Evolutionary conservation across 208 protist genomes (phyloP).

Genomic region (Acanthamoeba castellanii): DNA sequence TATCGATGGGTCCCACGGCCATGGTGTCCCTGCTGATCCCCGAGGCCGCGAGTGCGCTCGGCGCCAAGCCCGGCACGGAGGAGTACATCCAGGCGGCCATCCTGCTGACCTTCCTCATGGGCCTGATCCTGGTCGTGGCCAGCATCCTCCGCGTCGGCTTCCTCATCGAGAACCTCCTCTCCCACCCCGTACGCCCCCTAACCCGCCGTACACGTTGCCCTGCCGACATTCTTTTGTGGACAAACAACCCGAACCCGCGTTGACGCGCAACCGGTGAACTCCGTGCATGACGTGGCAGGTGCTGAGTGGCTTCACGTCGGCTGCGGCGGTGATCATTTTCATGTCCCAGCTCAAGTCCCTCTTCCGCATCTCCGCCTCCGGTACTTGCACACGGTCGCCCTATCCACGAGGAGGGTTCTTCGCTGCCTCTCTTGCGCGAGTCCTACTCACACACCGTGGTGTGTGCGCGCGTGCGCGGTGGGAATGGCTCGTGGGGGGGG

Average conservation of each 20-base stretch:
- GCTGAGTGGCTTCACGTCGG: slow-evolving; percentile 47
- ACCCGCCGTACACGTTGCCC: neutral
- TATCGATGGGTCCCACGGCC: neutral
- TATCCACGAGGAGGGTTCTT: no score
- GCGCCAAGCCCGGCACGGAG: neutral
- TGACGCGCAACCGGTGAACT: no score
- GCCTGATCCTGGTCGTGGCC: neutral
- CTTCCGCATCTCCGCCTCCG: neutral
- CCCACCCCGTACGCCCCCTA: slow-evolving; percentile 1
- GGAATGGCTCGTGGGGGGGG: no score
- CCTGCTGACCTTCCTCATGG: neutral
- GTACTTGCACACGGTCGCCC: no score
- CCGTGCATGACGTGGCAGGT: neutral
- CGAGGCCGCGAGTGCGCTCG: neutral
- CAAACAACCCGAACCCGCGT: no score
- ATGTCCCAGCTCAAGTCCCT: slow-evolving; percentile 13
- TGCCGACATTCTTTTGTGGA: no score
- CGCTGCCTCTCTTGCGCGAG: no score
- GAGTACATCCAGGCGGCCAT: slow-evolving; percentile 53
- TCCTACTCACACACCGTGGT: no score
- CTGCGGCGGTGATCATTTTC: slow-evolving; percentile 22
- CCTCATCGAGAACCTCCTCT: slow-evolving; percentile 51
- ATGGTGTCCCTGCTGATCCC: slow-evolving; percentile 64
- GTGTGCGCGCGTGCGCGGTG: no score
- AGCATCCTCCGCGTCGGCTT: slow-evolving; percentile 28